These are phyloP conservation scores for Suhomyces guaymorum DNA, from an alignment of 1,139 yeast species.

Conservation along the genomic window DNA sequence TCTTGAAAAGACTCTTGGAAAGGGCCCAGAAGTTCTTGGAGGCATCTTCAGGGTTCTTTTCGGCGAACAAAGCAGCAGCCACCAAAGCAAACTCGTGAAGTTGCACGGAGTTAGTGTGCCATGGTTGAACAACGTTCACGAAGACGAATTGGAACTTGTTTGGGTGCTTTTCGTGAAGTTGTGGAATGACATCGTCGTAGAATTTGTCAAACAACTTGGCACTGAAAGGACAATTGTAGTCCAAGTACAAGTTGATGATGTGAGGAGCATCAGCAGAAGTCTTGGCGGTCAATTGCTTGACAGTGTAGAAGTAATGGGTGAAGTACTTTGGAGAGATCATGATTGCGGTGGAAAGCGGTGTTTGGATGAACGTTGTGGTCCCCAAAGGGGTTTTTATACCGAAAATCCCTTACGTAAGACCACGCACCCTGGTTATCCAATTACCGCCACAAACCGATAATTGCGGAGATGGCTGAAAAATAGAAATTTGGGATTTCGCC, in stretches of 20 bases:
- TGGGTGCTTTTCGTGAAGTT: conserved; percentile 47
- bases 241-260: conserved; percentile 58
- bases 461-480: too few species aligned
- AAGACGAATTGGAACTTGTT: conserved; percentile 57
- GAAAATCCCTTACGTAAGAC: not conserved
- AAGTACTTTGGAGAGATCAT: conserved; percentile 47
- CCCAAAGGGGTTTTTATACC: not conserved
- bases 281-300: conserved; percentile 22
- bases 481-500: too few species aligned
- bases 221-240: conserved; percentile 78
- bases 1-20: conserved; percentile 53
- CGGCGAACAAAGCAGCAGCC: conserved; percentile 60
- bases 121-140: conserved; percentile 76
- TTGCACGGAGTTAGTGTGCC: conserved; percentile 76
- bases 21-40: conserved; percentile 60
- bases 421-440: not conserved
- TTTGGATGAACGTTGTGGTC: not conserved
- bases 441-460: not conserved
- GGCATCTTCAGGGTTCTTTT: conserved; percentile 22
- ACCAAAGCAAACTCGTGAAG: conserved; percentile 75
- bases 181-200: conserved; percentile 54
- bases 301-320: conserved; percentile 37
- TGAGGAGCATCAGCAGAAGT: conserved; percentile 29
- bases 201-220: conserved; percentile 63
- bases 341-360: not conserved